phyloP scores from a whole-genome alignment of 208 protist species.

The Blastocrithidia nonstop region DNA sequence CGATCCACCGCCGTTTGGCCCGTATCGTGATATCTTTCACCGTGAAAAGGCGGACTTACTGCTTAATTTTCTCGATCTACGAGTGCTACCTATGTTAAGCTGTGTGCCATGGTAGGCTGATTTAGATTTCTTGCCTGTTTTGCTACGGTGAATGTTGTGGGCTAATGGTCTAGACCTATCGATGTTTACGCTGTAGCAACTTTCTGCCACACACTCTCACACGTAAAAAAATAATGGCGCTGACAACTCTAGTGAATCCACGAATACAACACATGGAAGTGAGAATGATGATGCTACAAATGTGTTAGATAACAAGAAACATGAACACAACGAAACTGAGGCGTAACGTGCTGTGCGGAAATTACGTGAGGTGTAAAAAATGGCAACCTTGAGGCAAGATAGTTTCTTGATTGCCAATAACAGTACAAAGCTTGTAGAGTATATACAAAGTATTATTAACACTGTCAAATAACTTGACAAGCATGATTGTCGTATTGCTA shows the following conservation, averaged over 20 bases:
- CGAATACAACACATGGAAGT: not conserved
- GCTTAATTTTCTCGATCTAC: slow-evolving; percentile 29
- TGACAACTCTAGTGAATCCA: too few relatives aligned
- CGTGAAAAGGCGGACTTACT: slow-evolving; percentile 55
- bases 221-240: not conserved
- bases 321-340: too few relatives aligned
- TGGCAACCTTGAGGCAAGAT: slow-evolving; percentile 19
- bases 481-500: not conserved
- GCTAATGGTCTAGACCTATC: slow-evolving; percentile 75
- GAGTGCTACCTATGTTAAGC: slow-evolving; percentile 62
- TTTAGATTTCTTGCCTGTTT: slow-evolving; percentile 20
- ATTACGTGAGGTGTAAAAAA: slow-evolving; percentile 19
- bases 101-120: slow-evolving; percentile 42
- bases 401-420: slow-evolving; percentile 53
- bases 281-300: not conserved
- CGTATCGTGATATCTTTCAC: slow-evolving; percentile 67
- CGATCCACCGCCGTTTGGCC: slow-evolving; percentile 13
- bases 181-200: slow-evolving; percentile 78
- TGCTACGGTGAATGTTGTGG: slow-evolving; percentile 79
- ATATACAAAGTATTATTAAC: slow-evolving; percentile 4
- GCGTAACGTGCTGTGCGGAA: slow-evolving; percentile 3
- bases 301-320: too few relatives aligned
- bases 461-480: not conserved
- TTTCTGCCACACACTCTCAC: slow-evolving; percentile 12
- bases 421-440: slow-evolving; percentile 3